A percentile compares a stretch with the other conserved stretches of the same genome.
Conservation (phyloP, 495 filamentous ascomycete genomes). For the Aspergillus affinis region DNA sequence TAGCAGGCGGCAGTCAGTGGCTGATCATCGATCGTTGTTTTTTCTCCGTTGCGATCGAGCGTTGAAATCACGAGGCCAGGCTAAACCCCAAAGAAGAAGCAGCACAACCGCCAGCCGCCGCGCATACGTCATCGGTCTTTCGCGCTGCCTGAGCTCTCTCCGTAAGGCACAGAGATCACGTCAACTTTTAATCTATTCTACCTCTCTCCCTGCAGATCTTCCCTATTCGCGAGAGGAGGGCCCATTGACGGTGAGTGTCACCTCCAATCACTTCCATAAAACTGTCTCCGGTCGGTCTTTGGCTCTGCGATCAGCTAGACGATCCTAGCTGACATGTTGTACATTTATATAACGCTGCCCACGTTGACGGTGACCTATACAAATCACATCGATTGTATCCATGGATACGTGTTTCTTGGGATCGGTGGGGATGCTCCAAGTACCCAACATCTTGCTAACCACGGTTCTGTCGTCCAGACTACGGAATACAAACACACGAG, state of each 20-base stretch:
- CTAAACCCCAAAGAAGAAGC: background rate
- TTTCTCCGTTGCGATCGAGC: background rate
- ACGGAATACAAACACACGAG: background rate
- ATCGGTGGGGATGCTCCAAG: background rate
- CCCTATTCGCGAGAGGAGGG: background rate
- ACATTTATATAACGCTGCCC: background rate
- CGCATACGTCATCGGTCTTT: slow-evolving; percentile 5
- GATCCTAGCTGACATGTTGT: background rate
- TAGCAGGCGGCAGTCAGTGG: background rate
- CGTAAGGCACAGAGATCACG: background rate
- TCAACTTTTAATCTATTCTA: background rate
- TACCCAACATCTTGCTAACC: slow-evolving; percentile 3
- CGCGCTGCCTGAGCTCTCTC: background rate
- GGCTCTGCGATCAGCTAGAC: background rate
- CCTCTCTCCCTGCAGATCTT: background rate
- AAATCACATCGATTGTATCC: background rate
- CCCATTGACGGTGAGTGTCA: background rate
- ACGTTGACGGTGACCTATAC: background rate
- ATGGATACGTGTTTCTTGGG: background rate
- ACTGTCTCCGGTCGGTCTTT: background rate
- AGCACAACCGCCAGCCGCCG: background rate
- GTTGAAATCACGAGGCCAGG: slow-evolving; percentile 3
- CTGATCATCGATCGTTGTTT: background rate
- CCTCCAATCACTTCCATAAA: background rate
- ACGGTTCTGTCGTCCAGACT: slow-evolving; percentile 3